Base-by-base conservation (phyloP, 768 basidiomycete genomes). In the Mycena amicta region DNA sequence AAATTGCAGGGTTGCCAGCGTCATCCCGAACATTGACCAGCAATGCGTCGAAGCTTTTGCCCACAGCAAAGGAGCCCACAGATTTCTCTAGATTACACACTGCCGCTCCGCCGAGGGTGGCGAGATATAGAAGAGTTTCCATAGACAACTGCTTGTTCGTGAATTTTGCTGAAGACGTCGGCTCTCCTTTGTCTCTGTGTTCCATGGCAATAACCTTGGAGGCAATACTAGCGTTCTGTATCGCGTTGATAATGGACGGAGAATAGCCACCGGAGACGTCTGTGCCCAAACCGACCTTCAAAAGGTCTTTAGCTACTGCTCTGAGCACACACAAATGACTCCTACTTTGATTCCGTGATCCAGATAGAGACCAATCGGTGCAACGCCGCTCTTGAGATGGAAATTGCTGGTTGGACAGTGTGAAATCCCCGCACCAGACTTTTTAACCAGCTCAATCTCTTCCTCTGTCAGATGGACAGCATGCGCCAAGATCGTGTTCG, bases 401-500 rank as follows among this genome's bases (percentile, higher is more conserved):
- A 96, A 91, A 71, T 98, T 98, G 67, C 92, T 95, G 26, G 89
- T 89, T 20, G 96, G 95, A 69, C 96, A 98, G 73, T 98, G 96
- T 63, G 90, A 90, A 50, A 98, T 79, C 11, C 95, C 95, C 1
- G 90, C 86, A 6, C 78, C 75, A 51, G 79, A 77, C 63, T 77
- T 59, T 62, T 83, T 83, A 62, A 98, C 84, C 23, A 96, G 74
- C 33, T 82, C 77, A 58, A 94, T 75, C 73, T 98, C 96, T 3
- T 79, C 77, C 18, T 86, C 81, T 23, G 82, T 82, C 28, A 98
- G 77, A 72, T 92, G 89, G 16, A 95, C 85, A 13, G 85, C 95
- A 70, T 98, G 96, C 2, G 88, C 96, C 30, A 98, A 79, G 30
- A 98, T 82, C 1, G 96, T 97, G 68, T 91, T 92, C 28, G 75